A percentile compares a stretch with the other conserved stretches of the same genome.
phyloP scores from a whole-genome alignment of 2,329 filamentous ascomycete species.

The Ophiostoma piceae region DNA sequence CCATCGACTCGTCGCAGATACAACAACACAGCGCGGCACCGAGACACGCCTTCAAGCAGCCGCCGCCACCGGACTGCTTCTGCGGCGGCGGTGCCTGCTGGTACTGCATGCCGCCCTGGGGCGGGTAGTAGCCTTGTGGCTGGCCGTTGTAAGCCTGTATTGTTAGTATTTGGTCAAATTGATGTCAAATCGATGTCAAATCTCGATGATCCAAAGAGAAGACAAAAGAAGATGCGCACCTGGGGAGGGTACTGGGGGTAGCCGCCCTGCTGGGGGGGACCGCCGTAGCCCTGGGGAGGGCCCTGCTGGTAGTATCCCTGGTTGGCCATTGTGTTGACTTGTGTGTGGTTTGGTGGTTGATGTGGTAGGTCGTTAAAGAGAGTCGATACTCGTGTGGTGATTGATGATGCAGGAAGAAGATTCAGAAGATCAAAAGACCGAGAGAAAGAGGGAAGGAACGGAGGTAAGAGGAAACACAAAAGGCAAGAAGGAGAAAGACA shows the following conservation, averaged over 20 bases:
- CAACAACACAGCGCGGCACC: constrained; percentile 49
- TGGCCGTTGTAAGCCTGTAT: constrained; percentile 28
- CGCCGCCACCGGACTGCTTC: constrained; percentile 35
- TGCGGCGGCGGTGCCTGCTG: constrained; percentile 41
- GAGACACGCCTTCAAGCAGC: constrained; percentile 37
- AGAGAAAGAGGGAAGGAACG: neutral
- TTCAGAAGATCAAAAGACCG: neutral
- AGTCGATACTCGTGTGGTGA: neutral
- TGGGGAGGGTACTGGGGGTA: constrained; percentile 43
- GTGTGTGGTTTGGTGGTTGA: neutral
- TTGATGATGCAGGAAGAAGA: neutral
- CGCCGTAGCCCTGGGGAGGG: constrained; percentile 27
- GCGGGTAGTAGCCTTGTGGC: constrained; percentile 41
- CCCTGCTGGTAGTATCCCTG: constrained; percentile 37
- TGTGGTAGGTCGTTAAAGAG: neutral
- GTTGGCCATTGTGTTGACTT: constrained; percentile 33
- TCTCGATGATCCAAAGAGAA: too few relatives aligned
- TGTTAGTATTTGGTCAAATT: too few relatives aligned
- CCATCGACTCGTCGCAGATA: constrained; percentile 47
- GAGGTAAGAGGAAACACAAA: neutral
- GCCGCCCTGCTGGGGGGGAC: constrained; percentile 27
- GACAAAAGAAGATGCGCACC: constrained; percentile 31
- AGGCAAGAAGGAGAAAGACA: neutral
- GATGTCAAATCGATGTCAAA: too few relatives aligned
- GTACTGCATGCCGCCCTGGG: constrained; percentile 41